Percentiles rank a stretch among this genome's conserved stretches.
These are phyloP conservation scores for Dipteronia dyeriana DNA, from an alignment of 345 rosid genomes.

Conservation along the genomic window DNA sequence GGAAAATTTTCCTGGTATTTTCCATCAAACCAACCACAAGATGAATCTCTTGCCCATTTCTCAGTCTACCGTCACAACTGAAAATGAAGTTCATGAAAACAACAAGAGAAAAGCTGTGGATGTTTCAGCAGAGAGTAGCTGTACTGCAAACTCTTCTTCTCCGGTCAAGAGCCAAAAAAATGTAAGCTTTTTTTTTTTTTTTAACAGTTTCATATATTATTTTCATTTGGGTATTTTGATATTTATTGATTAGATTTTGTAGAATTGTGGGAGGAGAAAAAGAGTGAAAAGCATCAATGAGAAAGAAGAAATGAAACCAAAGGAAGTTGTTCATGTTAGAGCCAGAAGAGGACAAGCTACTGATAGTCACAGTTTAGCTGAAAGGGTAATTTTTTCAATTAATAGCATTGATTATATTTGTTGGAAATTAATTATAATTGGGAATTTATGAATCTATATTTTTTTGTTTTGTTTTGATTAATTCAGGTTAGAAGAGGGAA, in stretches of 20 bases:
- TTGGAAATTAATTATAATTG: background rate
- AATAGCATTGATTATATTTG: background rate
- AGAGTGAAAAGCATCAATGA: conserved; percentile 41
- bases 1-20: conserved; percentile 22
- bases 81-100: conserved; percentile 38
- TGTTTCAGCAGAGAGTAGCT: conserved; percentile 38
- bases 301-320: conserved; percentile 44
- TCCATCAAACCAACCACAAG: conserved; percentile 33
- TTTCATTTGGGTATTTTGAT: background rate
- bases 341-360: conserved; percentile 97
- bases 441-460: background rate
- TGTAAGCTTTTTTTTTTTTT: conserved; percentile 31
- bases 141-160: conserved; percentile 33
- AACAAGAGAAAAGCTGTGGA: conserved; percentile 45
- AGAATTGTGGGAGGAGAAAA: conserved; percentile 54
- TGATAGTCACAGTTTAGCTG: conserved; percentile 92
- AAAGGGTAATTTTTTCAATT: conserved; percentile 53
- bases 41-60: conserved; percentile 16
- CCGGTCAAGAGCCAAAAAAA: conserved; percentile 33
- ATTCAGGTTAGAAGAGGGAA: conserved; percentile 73
- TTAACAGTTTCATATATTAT: background rate
- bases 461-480: background rate
- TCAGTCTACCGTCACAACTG: conserved; percentile 23
- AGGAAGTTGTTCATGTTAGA: conserved; percentile 87
- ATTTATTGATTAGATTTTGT: background rate